Conservation (phyloP, 1,284 basidiomycete genomes). For the Ceratobasidium sp. region DNA sequence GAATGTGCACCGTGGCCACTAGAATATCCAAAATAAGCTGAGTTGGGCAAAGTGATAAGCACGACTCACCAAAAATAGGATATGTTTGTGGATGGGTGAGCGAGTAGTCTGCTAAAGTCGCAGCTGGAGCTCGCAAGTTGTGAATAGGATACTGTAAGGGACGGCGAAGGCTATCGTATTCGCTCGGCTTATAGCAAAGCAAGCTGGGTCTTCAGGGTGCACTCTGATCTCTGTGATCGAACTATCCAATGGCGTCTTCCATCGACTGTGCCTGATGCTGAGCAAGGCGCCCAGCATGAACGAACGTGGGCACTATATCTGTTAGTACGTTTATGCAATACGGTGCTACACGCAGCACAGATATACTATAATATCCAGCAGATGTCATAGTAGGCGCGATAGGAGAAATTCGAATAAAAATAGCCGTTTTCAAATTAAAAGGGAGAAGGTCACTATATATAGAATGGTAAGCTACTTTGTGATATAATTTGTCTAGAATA, state of each 20-base stretch:
- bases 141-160: constrained; percentile 21
- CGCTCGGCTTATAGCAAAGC: constrained; percentile 15
- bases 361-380: no score
- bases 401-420: no score
- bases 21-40: no score
- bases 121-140: not conserved
- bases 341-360: no score
- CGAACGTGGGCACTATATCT: no score
- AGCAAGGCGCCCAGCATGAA: not conserved
- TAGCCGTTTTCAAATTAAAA: no score
- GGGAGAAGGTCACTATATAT: no score
- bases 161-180: not conserved
- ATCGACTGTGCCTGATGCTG: not conserved
- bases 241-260: not conserved
- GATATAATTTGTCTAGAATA: no score
- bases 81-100: not conserved
- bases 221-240: no score
- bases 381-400: no score
- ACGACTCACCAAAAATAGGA: not conserved
- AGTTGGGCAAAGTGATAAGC: not conserved
- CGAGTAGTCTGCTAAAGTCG: not conserved
- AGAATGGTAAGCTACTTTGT: no score
- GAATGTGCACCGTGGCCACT: not conserved
- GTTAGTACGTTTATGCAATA: no score
- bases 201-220: not conserved